Conservation (phyloP, 148 eudicot genomes). For the Hydrangea macrophylla region DNA sequence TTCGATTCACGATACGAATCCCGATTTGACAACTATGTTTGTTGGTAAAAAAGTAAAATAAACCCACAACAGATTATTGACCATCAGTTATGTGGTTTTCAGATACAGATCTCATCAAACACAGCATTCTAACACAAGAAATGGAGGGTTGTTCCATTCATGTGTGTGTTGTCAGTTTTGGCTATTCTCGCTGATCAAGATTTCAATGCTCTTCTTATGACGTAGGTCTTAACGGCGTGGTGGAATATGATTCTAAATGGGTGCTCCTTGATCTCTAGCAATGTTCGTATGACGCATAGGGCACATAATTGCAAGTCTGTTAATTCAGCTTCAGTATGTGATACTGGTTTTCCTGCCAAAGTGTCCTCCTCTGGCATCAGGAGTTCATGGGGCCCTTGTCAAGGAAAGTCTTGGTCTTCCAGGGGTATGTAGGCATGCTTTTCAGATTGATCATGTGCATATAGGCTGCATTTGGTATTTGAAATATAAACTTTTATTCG, state of each 20-base stretch:
- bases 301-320: slow-evolving; percentile 13
- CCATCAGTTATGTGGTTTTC: no score
- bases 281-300: slow-evolving; percentile 6
- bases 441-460: neutral
- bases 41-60: no score
- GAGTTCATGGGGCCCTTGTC: slow-evolving; percentile 14
- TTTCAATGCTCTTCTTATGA: neutral
- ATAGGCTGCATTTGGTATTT: neutral
- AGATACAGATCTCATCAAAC: no score
- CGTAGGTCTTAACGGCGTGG: neutral
- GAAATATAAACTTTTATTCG: neutral
- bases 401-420: slow-evolving; percentile 6
- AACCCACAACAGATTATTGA: no score
- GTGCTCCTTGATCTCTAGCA: slow-evolving; percentile 15
- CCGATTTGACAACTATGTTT: no score
- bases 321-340: neutral
- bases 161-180: neutral
- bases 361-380: slow-evolving; percentile 3
- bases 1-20: no score
- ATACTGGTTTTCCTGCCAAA: neutral
- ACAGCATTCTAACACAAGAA: no score
- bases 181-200: neutral
- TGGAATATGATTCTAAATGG: slow-evolving; percentile 31
- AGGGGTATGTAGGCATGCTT: slow-evolving; percentile 18
- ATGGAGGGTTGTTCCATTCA: no score